phyloP scores from a whole-genome alignment of 1,139 yeast genomes.

The Yueomyces sp. region DNA sequence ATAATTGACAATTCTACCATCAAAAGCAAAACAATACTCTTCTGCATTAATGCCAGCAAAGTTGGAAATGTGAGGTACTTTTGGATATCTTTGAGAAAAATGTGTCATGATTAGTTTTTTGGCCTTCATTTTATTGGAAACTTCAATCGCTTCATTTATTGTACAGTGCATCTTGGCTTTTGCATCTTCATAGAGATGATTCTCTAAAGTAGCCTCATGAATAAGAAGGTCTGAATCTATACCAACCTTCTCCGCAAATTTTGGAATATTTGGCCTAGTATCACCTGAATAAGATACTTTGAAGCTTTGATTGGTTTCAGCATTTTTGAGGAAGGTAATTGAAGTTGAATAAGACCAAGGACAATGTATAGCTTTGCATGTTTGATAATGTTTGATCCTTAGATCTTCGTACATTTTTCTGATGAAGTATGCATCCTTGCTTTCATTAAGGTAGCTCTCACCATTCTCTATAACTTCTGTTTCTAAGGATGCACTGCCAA shows the following conservation, averaged over 20 bases:
- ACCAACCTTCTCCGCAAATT: conserved; percentile 52
- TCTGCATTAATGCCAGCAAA: conserved; percentile 19
- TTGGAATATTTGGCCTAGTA: conserved; percentile 63
- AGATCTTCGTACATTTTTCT: conserved; percentile 20
- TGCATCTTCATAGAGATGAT: conserved; percentile 72
- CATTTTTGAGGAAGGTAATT: conserved; percentile 32
- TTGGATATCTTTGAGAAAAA: conserved; percentile 83
- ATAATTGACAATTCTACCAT: conserved; percentile 41
- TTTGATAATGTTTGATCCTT: conserved; percentile 28
- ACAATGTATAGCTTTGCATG: conserved; percentile 79
- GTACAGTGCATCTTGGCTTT: conserved; percentile 79
- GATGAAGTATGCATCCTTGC: conserved; percentile 12
- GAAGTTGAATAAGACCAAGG: conserved; percentile 68
- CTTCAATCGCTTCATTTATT: conserved; percentile 68
- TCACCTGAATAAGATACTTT: conserved; percentile 88
- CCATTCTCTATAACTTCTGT: conserved; percentile 17
- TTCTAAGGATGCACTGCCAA: conserved; percentile 2
- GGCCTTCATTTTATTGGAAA: conserved; percentile 63
- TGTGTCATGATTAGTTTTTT: conserved; percentile 69
- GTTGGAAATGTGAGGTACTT: conserved; percentile 33
- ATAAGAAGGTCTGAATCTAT: conserved; percentile 59
- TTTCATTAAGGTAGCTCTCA: conserved; percentile 11
- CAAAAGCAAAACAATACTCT: conserved; percentile 42
- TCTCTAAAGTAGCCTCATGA: conserved; percentile 89
- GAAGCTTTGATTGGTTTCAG: conserved; percentile 28